A percentile compares a stretch with the other conserved stretches of the same genome.
phyloP scores from a whole-genome alignment of 2,329 filamentous ascomycete genomes.

The Fusarium luffae region DNA sequence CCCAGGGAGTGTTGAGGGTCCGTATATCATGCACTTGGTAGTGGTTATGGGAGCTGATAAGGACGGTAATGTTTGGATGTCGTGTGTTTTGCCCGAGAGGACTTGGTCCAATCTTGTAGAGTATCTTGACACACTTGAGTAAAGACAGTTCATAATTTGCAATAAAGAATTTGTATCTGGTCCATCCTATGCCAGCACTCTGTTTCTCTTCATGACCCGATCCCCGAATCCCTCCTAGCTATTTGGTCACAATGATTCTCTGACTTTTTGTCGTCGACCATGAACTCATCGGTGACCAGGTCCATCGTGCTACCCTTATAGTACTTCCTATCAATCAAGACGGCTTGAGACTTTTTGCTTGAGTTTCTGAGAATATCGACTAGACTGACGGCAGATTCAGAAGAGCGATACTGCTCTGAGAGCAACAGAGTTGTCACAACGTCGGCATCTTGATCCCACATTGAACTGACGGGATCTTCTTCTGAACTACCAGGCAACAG shows the following conservation, averaged over 20 bases:
- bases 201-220: not conserved
- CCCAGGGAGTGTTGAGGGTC: slow-evolving; percentile 16
- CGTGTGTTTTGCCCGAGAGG: slow-evolving; percentile 12
- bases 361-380: not conserved
- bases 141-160: not conserved
- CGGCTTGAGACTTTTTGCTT: not conserved
- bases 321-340: not conserved
- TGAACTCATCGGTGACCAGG: not conserved
- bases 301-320: not conserved
- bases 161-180: not conserved
- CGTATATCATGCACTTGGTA: slow-evolving; percentile 23
- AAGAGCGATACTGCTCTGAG: not conserved
- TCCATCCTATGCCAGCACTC: not conserved
- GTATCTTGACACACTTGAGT: slow-evolving; percentile 12
- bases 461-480: not conserved
- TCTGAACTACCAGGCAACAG: not conserved
- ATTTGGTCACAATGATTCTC: not conserved
- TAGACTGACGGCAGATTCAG: not conserved
- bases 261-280: not conserved
- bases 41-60: slow-evolving; percentile 19
- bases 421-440: not conserved
- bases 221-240: not conserved
- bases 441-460: not conserved
- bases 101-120: slow-evolving; percentile 22
- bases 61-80: slow-evolving; percentile 25